Evolutionary conservation across 2,329 filamentous ascomycete genomes (phyloP).

Genomic region (Cladosporium phlei): DNA sequence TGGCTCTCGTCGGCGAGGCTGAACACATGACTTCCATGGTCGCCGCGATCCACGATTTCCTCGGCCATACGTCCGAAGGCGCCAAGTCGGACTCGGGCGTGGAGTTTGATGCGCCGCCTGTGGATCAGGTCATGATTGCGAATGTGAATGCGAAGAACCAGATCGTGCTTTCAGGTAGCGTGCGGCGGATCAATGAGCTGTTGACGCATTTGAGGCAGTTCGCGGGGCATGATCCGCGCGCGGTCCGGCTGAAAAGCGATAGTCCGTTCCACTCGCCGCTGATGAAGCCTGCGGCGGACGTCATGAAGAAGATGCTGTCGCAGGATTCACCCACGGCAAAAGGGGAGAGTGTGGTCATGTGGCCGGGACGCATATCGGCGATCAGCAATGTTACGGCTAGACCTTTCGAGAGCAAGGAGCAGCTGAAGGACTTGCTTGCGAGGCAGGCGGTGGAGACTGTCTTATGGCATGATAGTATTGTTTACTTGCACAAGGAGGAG

Average conservation of each 20-base stretch:
- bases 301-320: constrained; percentile 66
- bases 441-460: constrained; percentile 87
- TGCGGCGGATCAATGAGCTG: constrained; percentile 74
- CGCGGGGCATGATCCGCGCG: constrained; percentile 82
- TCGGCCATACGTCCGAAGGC: constrained; percentile 62
- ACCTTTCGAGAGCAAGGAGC: constrained; percentile 67
- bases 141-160: constrained; percentile 97
- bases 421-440: constrained; percentile 74
- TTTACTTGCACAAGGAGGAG: constrained; percentile 78
- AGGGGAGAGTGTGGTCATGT: constrained; percentile 64
- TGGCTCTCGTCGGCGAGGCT: constrained; percentile 83
- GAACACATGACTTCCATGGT: constrained; percentile 67
- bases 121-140: constrained; percentile 82
- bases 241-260: constrained; percentile 80
- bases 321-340: constrained; percentile 49
- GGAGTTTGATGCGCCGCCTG: constrained; percentile 63
- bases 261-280: constrained; percentile 88
- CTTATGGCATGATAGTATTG: constrained; percentile 89
- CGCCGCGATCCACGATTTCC: constrained; percentile 70
- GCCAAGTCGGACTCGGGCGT: constrained; percentile 58
- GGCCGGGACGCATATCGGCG: constrained; percentile 70
- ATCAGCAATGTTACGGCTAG: constrained; percentile 80
- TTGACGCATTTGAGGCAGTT: constrained; percentile 84
- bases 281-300: constrained; percentile 76
- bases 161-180: constrained; percentile 85